Base-by-base conservation (phyloP, 257 asterid species). In the Solanum chilense region DNA sequence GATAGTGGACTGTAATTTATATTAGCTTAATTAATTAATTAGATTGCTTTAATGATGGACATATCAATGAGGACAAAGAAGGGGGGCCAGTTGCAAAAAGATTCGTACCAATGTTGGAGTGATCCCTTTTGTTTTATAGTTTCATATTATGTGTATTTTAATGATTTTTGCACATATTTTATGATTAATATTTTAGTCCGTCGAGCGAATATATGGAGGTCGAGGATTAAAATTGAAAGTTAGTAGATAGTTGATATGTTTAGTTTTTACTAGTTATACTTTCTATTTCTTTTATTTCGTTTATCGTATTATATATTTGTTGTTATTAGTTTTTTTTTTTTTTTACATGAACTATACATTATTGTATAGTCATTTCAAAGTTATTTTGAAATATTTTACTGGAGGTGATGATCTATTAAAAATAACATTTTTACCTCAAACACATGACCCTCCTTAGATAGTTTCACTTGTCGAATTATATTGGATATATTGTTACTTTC, bases 241-340 rank as follows among this genome's bases (percentile, higher is more conserved):
- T 25, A n/a, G 16, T 64, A 11, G 4, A 25, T 66, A 66, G 5
- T 66, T 2, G 27, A 25, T 66, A 2, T 66, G 1, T 25, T 5
- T 64, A 11, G 4, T 64, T 64, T 6, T 62, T 4, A 62, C 11
- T 62, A n/a, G 14, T 11, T 11, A 0, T 64, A 5, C 9, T 64
- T 60, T 0, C 16, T 60, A 0, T 9, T 60, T n/a, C 0, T 9
- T 18, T n/a, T 68, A 0, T 12, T 69, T 1, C 1, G 2, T 6
- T 69, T 69, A 14, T 14, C 4, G 1, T 69, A 29, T 29, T 29
- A 33, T 33, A 33, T 33, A 27, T 7, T 12, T 1, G 9, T 29
- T 68, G 9, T 29, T 66, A 0, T 12, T 66, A 25, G 12, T 1
- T 5, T 66, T 66, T 66, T 66, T 6, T 64, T 11, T n/a, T 11